Conservation (phyloP, 257 asterid species). For the Solanum ossicruentum region DNA sequence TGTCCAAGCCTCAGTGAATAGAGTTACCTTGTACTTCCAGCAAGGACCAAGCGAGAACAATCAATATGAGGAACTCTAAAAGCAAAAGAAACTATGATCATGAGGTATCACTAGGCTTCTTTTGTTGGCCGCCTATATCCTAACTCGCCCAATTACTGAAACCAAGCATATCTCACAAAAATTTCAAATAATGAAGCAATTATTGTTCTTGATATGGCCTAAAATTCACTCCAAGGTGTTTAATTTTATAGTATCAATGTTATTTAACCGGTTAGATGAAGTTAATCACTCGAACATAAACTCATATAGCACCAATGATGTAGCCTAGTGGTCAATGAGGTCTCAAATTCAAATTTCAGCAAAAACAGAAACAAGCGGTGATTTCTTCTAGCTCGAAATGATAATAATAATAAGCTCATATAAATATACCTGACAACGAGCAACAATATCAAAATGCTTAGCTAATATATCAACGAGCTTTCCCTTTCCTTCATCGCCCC, state of each 20-base stretch:
- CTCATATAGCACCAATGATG: not conserved
- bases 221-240: not conserved
- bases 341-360: not conserved
- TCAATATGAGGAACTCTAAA: not conserved
- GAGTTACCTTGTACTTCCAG: not conserved
- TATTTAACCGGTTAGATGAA: not conserved
- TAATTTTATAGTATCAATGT: not conserved
- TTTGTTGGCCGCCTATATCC: not conserved
- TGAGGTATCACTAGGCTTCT: not conserved
- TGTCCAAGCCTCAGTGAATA: not conserved
- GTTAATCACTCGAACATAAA: not conserved
- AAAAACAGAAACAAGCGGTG: not conserved
- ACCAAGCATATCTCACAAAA: not conserved
- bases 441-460: conserved; percentile 79
- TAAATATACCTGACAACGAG: conserved; percentile 84
- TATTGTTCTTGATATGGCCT: not conserved
- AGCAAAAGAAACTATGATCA: not conserved
- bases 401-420: not conserved
- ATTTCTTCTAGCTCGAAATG: not conserved
- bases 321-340: not conserved
- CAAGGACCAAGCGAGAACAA: not conserved
- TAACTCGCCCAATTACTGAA: not conserved
- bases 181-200: not conserved
- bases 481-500: conserved; percentile 99
- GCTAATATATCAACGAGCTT: conserved; percentile 91